Conservation (phyloP, 2,329 filamentous ascomycete species). For the Microdochium paspali region DNA sequence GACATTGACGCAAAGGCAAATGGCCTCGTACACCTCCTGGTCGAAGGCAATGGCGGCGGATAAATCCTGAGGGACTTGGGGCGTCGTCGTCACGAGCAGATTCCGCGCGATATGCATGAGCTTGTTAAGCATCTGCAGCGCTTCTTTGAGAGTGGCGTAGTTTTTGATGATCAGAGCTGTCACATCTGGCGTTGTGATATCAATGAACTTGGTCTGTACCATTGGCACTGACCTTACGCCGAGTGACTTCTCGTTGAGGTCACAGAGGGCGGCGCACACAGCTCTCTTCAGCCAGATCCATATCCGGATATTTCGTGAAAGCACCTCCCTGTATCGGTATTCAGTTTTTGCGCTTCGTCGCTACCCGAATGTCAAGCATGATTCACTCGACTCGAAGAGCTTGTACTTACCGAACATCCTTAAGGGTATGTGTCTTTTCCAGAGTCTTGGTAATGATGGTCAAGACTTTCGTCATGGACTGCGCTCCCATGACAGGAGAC, state of each 20-base stretch:
- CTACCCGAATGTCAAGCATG: background rate
- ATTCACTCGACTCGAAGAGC: background rate
- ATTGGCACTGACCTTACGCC: conserved; percentile 43
- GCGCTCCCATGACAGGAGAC: conserved; percentile 45
- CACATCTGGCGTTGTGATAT: conserved; percentile 51
- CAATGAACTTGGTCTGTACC: conserved; percentile 38
- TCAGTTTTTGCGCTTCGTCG: background rate
- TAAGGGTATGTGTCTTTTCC: conserved; percentile 53
- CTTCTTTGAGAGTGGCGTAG: conserved; percentile 49
- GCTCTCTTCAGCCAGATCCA: conserved; percentile 57
- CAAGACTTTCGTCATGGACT: conserved; percentile 43
- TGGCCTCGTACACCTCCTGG: conserved; percentile 56
- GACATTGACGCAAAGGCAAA: conserved; percentile 57
- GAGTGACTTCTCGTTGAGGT: conserved; percentile 49
- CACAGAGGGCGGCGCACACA: conserved; percentile 51
- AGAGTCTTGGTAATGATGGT: conserved; percentile 51
- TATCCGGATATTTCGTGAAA: conserved; percentile 54
- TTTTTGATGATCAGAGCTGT: conserved; percentile 55
- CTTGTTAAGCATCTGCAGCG: conserved; percentile 55
- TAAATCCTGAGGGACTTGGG: conserved; percentile 56
- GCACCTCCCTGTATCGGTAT: conserved; percentile 34
- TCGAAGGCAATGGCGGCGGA: conserved; percentile 56
- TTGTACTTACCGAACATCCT: conserved; percentile 44
- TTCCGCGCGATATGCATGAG: conserved; percentile 59
- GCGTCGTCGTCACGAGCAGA: conserved; percentile 53